These are phyloP conservation scores for Chenopodium formosanum DNA, from an alignment of 148 eudicot genomes.

Conservation along the genomic window DNA sequence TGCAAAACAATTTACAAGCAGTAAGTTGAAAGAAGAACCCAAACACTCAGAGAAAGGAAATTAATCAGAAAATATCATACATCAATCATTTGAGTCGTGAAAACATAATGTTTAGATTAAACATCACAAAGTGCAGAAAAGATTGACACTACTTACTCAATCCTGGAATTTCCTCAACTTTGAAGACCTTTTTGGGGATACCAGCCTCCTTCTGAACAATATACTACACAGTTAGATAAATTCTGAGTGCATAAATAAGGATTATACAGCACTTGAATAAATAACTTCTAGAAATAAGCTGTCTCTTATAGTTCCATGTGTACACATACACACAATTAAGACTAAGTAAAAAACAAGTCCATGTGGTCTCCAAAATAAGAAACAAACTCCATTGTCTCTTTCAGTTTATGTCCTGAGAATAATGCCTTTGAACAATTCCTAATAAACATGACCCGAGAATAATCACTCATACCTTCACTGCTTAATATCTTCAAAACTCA, in stretches of 20 bases:
- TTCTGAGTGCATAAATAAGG: neutral
- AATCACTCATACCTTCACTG: neutral
- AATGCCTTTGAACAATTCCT: neutral
- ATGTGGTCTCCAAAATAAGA: neutral
- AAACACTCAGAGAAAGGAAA: neutral
- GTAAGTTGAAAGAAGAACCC: neutral
- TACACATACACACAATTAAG: neutral
- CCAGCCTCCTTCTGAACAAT: conserved; percentile 78
- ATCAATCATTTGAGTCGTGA: neutral
- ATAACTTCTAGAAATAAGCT: neutral
- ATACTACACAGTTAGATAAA: conserved; percentile 22
- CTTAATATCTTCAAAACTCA: neutral
- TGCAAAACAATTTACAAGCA: neutral
- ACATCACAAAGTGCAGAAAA: conserved; percentile 9
- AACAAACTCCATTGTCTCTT: no score
- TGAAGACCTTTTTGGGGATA: conserved; percentile 61
- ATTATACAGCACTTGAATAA: neutral
- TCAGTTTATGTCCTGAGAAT: no score
- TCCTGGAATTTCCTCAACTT: conserved; percentile 89
- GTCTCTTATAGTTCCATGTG: neutral
- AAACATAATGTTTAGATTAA: neutral
- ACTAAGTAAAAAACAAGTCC: neutral
- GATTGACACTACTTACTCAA: conserved; percentile 56
- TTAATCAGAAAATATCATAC: neutral
- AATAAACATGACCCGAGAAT: neutral